Evolutionary conservation across 164 flowering plant genomes (phyloP).

Genomic region (Euptelea pleiosperma): DNA sequence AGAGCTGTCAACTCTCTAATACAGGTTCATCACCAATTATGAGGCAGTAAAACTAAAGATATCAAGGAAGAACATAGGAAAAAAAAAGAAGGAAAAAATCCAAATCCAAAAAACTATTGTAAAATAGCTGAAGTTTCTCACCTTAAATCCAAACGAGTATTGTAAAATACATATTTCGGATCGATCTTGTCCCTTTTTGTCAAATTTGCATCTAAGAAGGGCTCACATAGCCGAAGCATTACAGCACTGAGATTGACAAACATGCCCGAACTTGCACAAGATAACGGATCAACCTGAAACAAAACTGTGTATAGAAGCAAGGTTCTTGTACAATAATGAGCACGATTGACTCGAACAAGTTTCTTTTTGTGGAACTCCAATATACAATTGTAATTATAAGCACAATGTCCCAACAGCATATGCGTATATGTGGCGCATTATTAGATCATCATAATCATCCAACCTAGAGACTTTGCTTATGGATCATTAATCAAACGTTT

Average conservation of each 20-base stretch:
- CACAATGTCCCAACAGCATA: too few species aligned
- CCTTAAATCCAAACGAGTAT: conserved; percentile 74
- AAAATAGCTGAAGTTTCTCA: conserved; percentile 36
- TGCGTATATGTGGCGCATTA: too few species aligned
- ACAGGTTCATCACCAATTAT: conserved; percentile 21
- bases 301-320: conserved; percentile 1
- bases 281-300: conserved; percentile 78
- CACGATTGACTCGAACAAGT: too few species aligned
- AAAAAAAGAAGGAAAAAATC: conserved; percentile 6
- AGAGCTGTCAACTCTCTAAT: conserved; percentile 84
- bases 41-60: conserved; percentile 2
- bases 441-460: too few species aligned
- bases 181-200: conserved; percentile 87
- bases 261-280: conserved; percentile 97
- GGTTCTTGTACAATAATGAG: too few species aligned
- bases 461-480: too few species aligned
- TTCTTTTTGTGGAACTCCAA: too few species aligned
- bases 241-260: conserved; percentile 95
- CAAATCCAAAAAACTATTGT: conserved; percentile 58
- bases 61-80: not conserved
- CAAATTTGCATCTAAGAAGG: conserved; percentile 81
- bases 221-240: conserved; percentile 92
- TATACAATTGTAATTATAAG: too few species aligned
- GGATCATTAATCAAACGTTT: too few species aligned
- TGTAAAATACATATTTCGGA: conserved; percentile 64